Evolutionary conservation across 805 yeast species (phyloP), one percentile per base, ranked within the genome.

Genomic region (Maudiozyma pseudohumilis): DNA sequence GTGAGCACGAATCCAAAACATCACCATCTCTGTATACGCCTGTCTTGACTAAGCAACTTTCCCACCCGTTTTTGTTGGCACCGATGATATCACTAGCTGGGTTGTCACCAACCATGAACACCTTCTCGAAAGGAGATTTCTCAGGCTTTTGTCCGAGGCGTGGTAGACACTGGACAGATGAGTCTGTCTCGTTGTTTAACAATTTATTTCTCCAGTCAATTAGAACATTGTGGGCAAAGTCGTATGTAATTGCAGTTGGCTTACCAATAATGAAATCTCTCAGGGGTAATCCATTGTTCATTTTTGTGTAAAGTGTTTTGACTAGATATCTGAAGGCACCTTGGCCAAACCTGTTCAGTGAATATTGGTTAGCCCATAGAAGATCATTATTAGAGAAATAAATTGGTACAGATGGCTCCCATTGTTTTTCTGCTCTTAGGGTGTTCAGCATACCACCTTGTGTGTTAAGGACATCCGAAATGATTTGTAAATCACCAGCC

Each of bases 91-190:
- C 98, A 35, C 87, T 75, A 21, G 80, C 92, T 4, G 96, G 97
- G 58, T 92, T 92, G 61, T 92, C 98, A 21, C 98, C 98, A 25
- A 92, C 85, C 98, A 92, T 92, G 61, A 70, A 88, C 2, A 92
- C 80, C n/a, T 70, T 60, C 26, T 66, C 63, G 48, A 81, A 67
- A n/a, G 73, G 76, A 0, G 70, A 49, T 2, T 43, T 15, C 4
- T 37, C 39, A 5, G 71, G 70, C 2, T 68, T 46, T n/a, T 46
- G 48, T 21, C 73, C 70, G 38, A 77, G 57, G 16, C 50, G 53
- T 1, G 82, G 82, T 13, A 65, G 47, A 15, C 55, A 45, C 38
- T 65, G 66, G 3, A 22, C 39, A 32, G 28, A 28, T 18, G 44
- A 38, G 8, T 32, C 36, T 5, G 39, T 32, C n/a, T 39, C 33